Evolutionary conservation across 2,329 filamentous ascomycete species (phyloP).

Genomic region (Aspergillus floridensis): DNA sequence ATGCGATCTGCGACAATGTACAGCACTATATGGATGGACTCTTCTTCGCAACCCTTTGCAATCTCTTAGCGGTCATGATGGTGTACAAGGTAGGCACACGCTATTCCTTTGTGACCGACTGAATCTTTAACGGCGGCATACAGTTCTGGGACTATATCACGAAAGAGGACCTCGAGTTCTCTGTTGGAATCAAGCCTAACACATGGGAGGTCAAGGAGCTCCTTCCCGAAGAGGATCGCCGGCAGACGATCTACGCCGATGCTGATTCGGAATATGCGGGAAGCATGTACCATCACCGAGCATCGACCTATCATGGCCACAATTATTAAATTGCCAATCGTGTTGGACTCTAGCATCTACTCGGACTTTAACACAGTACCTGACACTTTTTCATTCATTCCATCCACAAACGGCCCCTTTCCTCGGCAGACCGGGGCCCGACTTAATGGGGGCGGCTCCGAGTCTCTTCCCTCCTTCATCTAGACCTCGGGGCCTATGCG

Average conservation of each 20-base stretch:
- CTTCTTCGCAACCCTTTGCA: conserved; percentile 92
- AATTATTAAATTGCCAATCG: conserved; percentile 28
- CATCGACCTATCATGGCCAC: conserved; percentile 38
- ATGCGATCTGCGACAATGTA: conserved; percentile 75
- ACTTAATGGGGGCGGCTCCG: not conserved
- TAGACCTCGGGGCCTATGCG: not conserved
- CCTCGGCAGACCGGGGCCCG: not conserved
- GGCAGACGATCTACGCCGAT: conserved; percentile 69
- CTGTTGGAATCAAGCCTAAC: conserved; percentile 89
- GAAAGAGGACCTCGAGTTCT: conserved; percentile 96
- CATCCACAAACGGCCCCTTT: not conserved
- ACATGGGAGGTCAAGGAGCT: conserved; percentile 98
- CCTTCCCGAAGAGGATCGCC: conserved; percentile 74
- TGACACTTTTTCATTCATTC: not conserved
- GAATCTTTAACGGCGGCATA: conserved; percentile 27
- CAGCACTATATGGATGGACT: conserved; percentile 93
- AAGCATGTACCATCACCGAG: conserved; percentile 44
- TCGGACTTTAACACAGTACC: not conserved
- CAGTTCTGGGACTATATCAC: conserved; percentile 99
- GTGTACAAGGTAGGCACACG: conserved; percentile 77
- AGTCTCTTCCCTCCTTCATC: not conserved
- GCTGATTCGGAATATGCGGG: conserved; percentile 45
- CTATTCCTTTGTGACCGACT: not conserved
- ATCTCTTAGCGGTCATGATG: conserved; percentile 97
- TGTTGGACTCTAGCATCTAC: not conserved